phyloP scores from a whole-genome alignment of 176 grass and related monocot species.

The Saccharum spontaneum region DNA sequence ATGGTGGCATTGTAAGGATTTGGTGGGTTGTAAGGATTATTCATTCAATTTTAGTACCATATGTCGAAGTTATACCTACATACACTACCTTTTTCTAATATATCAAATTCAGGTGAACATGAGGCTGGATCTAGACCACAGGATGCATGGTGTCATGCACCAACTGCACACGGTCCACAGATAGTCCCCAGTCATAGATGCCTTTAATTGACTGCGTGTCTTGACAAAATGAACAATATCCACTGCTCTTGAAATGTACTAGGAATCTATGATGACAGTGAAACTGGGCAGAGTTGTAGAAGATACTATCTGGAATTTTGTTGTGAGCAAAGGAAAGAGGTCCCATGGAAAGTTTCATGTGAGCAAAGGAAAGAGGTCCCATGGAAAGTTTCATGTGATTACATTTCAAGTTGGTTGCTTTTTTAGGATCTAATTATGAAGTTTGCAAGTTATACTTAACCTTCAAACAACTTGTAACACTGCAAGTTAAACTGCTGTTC shows the following conservation, averaged over 20 bases:
- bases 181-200: slow-evolving; percentile 10
- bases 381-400: slow-evolving; percentile 34
- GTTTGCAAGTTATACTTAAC: slow-evolving; percentile 6
- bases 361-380: slow-evolving; percentile 1
- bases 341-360: too few species aligned
- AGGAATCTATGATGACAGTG: slow-evolving; percentile 33
- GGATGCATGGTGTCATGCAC: not conserved
- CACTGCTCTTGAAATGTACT: slow-evolving; percentile 10
- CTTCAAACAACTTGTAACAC: not conserved
- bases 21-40: too few species aligned
- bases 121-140: slow-evolving; percentile 25
- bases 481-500: too few species aligned
- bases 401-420: not conserved
- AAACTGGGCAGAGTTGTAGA: not conserved
- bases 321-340: too few species aligned
- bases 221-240: slow-evolving; percentile 26
- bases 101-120: slow-evolving; percentile 11
- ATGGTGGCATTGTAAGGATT: too few species aligned
- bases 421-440: not conserved
- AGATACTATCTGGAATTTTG: slow-evolving; percentile 6
- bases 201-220: not conserved
- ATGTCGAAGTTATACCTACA: too few species aligned
- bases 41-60: too few species aligned
- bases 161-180: not conserved
- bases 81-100: too few species aligned